A percentile compares a stretch with the other conserved stretches of the same genome.
Evolutionary conservation across 2,329 filamentous ascomycete species (phyloP).

Genomic region (Emmonsiellopsis sp.): DNA sequence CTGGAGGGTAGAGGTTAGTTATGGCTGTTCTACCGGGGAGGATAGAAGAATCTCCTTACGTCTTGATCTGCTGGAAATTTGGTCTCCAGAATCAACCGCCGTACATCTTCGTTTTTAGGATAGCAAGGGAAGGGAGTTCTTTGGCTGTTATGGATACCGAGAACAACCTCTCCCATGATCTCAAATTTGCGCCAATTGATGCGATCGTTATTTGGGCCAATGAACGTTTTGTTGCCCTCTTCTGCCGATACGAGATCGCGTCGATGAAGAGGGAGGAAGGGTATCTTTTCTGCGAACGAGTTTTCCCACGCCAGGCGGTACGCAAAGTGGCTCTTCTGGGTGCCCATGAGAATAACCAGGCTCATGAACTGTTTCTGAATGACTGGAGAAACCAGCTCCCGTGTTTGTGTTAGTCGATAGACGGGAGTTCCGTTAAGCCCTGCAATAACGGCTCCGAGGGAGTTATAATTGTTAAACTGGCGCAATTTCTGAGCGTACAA

Average conservation of each 20-base stretch:
- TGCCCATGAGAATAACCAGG: slow-evolving; percentile 84
- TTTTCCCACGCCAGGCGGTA: slow-evolving; percentile 99
- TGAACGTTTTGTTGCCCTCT: slow-evolving; percentile 82
- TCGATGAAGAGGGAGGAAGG: slow-evolving; percentile 82
- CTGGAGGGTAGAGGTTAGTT: slow-evolving; percentile 24
- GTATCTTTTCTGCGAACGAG: slow-evolving; percentile 78
- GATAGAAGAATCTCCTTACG: slow-evolving; percentile 43
- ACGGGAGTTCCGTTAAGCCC: slow-evolving; percentile 84
- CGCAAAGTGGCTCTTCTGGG: slow-evolving; percentile 83
- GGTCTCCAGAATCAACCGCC: slow-evolving; percentile 70
- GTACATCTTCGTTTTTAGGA: slow-evolving; percentile 57
- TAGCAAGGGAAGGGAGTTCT: slow-evolving; percentile 58
- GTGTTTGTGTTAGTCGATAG: slow-evolving; percentile 71
- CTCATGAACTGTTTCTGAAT: slow-evolving; percentile 78
- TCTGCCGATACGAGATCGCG: slow-evolving; percentile 86
- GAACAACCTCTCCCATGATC: slow-evolving; percentile 81
- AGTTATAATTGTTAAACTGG: slow-evolving; percentile 93
- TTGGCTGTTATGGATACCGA: slow-evolving; percentile 87
- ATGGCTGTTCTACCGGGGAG: neutral
- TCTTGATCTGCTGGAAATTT: slow-evolving; percentile 79
- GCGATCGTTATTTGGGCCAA: slow-evolving; percentile 60
- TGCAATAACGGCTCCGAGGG: slow-evolving; percentile 84
- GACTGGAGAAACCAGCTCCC: slow-evolving; percentile 60
- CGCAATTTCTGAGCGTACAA: slow-evolving; percentile 55
- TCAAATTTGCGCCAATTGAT: slow-evolving; percentile 99